phyloP scores from a whole-genome alignment of 2,329 filamentous ascomycete species.

The Emericellopsis cladophorae region DNA sequence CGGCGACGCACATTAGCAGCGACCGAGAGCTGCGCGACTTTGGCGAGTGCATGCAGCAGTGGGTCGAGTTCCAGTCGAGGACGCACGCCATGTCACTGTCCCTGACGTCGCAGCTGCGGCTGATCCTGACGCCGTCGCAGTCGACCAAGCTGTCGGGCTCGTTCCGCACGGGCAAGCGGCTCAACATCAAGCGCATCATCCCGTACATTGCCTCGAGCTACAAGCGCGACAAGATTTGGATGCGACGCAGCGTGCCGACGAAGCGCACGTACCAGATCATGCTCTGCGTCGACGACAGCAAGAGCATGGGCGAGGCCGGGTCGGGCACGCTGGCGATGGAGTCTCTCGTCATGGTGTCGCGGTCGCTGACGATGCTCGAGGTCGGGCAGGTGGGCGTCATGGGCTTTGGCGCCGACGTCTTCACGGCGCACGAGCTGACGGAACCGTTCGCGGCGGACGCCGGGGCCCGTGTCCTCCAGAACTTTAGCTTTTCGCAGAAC shows the following conservation, averaged over 20 bases:
- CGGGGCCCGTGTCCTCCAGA: constrained; percentile 71
- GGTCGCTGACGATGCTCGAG: constrained; percentile 83
- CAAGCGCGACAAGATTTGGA: constrained; percentile 99
- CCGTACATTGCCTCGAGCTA: constrained; percentile 97
- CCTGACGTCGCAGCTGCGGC: constrained; percentile 84
- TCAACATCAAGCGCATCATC: constrained; percentile 99
- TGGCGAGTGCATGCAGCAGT: constrained; percentile 55
- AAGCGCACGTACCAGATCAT: constrained; percentile 96
- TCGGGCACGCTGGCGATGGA: constrained; percentile 78
- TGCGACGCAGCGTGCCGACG: constrained; percentile 80
- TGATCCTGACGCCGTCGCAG: constrained; percentile 88
- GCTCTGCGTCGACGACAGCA: constrained; percentile 91
- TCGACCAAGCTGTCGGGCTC: constrained; percentile 94
- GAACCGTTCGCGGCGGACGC: constrained; percentile 64
- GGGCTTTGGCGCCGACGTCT: constrained; percentile 75
- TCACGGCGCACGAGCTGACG: constrained; percentile 76
- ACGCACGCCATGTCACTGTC: constrained; percentile 81
- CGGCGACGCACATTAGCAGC: constrained; percentile 56
- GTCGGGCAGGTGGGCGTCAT: constrained; percentile 86
- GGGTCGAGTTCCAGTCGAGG: constrained; percentile 71
- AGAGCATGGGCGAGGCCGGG: constrained; percentile 75
- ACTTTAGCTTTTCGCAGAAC: constrained; percentile 75
- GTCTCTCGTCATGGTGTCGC: constrained; percentile 82
- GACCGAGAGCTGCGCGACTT: constrained; percentile 31
- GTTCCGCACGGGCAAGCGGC: constrained; percentile 92